Evolutionary conservation across 768 basidiomycete species (phyloP).

Genomic region (Xanthoconium purpureum): DNA sequence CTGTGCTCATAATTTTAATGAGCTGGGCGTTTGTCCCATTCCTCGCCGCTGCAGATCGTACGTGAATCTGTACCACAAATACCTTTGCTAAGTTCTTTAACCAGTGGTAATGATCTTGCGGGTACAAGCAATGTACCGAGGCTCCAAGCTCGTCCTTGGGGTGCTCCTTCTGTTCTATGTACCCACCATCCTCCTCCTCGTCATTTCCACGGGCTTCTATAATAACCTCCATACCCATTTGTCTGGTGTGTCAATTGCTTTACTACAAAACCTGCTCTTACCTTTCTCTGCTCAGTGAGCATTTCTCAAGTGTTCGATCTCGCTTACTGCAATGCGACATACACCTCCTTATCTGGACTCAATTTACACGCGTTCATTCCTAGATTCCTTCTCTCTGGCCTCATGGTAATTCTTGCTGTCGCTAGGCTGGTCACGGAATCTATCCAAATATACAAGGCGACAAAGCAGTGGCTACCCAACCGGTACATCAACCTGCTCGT

Average conservation of each 20-base stretch:
- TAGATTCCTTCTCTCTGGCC: not conserved
- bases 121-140: not conserved
- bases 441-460: not conserved
- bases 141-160: not conserved
- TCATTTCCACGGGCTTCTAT: not conserved
- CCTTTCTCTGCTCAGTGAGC: not conserved
- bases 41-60: constrained; percentile 1
- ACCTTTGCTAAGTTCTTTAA: not conserved
- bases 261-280: not conserved
- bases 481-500: not conserved
- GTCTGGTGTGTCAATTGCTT: not conserved
- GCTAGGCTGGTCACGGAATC: not conserved
- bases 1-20: not conserved
- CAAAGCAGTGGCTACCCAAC: not conserved
- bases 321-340: not conserved
- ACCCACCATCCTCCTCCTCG: not conserved
- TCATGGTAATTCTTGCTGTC: not conserved
- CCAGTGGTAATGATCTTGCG: not conserved
- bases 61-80: not conserved
- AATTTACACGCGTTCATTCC: not conserved
- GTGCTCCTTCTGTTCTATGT: not conserved
- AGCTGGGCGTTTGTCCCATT: not conserved
- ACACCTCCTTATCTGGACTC: not conserved
- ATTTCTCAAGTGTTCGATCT: not conserved
- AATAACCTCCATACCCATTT: not conserved